Evolutionary conservation across 768 basidiomycete genomes (phyloP), one percentile per base, ranked within the genome.

Genomic region (Mycena rosella): DNA sequence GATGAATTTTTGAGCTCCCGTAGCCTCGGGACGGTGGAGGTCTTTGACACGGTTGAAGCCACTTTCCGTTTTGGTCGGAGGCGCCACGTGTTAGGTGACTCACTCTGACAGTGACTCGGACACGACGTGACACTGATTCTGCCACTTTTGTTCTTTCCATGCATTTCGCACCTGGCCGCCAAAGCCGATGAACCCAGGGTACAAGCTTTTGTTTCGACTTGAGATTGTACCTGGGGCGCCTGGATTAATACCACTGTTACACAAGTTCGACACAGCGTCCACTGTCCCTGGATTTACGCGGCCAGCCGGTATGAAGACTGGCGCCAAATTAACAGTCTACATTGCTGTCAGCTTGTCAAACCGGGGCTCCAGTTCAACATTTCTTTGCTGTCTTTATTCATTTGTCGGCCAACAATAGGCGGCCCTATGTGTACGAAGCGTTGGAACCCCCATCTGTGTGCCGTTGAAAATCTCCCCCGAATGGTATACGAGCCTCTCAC

Each of bases 311-410:
- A 44, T 63, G 53, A 63, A 62, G 30, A 62, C 38, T 26, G 49
- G 51, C 17, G 42, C 30, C 34, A 27, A 11, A 17, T 15, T 45
- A 40, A 15, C 40, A 36, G 22, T 15, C 53, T 22, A 54, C 44
- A 32, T 51, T 42, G 48, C 47, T 64, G 62, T 64, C 63, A 64
- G 6, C 15, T 1, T 57, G 55, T 51, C 36, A 64, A 57, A 40
- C 10, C 20, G 26, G 3, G 40, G 20, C 38, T 27, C 42, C 32
- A 27, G 26, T 29, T 45, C 26, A 17, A n/a, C 14, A 4, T 29
- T 26, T 49, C 36, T 14, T 26, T 17, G 26, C 26, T 26, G 7
- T 26, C 9, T 42, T 45, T 3, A 13, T 27, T 17, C 29, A 11
- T 42, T 29, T 9, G 15, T 26, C 13, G 1, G 2, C 24, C 32